A percentile compares a stretch with the other conserved stretches of the same genome.
Conservation (phyloP, 176 grass and related monocot genomes). For the Triticum dicoccoides region DNA sequence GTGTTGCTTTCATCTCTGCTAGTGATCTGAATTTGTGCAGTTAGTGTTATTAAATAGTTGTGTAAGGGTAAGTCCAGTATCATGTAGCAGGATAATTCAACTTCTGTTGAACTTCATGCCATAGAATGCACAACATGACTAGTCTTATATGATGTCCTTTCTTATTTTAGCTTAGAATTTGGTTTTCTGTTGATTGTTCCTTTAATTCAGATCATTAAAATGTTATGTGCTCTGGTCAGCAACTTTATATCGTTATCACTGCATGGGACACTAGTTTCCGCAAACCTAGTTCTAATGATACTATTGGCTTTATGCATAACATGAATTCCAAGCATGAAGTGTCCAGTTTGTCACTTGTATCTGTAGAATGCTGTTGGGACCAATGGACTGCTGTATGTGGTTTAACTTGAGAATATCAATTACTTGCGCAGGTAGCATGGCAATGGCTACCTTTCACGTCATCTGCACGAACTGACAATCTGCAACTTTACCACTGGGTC, state of each 20-base stretch:
- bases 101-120: background rate
- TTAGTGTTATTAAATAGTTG: background rate
- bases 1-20: too few species aligned
- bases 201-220: background rate
- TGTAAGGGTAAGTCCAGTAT: background rate
- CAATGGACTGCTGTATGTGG: background rate
- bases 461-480: constrained; percentile 73
- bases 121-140: constrained; percentile 3
- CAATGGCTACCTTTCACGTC: constrained; percentile 93
- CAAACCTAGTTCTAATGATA: background rate
- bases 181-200: background rate
- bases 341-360: background rate
- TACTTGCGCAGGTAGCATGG: constrained; percentile 77
- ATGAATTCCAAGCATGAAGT: background rate
- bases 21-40: background rate
- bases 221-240: background rate
- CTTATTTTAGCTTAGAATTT: background rate
- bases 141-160: background rate
- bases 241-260: background rate
- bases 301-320: background rate
- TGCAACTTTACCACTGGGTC: constrained; percentile 96
- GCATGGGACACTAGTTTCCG: background rate
- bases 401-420: constrained; percentile 22
- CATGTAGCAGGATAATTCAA: background rate
- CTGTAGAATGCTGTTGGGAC: background rate